Conservation (phyloP, 768 basidiomycete species). For the Lactarius indigo region DNA sequence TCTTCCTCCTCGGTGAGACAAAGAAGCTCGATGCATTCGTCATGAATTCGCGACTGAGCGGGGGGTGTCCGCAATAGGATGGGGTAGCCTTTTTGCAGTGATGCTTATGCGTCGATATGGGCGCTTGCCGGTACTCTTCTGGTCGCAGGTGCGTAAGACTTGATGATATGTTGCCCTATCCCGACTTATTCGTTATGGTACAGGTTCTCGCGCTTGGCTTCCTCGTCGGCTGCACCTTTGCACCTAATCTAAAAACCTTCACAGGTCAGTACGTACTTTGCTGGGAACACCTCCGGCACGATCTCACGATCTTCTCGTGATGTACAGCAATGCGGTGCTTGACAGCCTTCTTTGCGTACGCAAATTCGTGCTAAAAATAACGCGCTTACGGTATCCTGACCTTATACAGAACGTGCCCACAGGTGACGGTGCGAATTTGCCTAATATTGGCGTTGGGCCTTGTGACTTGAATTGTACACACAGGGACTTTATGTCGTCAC, state of each 20-base stretch:
- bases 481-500: constrained; percentile 59
- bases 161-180: not conserved
- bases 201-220: constrained; percentile 56
- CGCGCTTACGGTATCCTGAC: not conserved
- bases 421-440: constrained; percentile 44
- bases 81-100: constrained; percentile 60
- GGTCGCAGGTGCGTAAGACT: constrained; percentile 53
- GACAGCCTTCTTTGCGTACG: constrained; percentile 53
- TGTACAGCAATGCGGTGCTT: constrained; percentile 54
- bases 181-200: not conserved
- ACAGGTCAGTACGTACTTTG: constrained; percentile 42
- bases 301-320: not conserved
- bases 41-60: not conserved
- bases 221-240: constrained; percentile 55
- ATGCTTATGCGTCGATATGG: constrained; percentile 62
- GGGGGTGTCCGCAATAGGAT: constrained; percentile 36
- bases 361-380: not conserved
- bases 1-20: constrained; percentile 51
- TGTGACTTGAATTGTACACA: not conserved
- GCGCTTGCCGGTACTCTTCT: constrained; percentile 65
- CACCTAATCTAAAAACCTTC: constrained; percentile 54
- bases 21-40: constrained; percentile 15
- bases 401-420: constrained; percentile 47
- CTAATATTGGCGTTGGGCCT: not conserved
- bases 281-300: constrained; percentile 19